phyloP scores from a whole-genome alignment of 352 stramenopile genomes.

The Pseudoperonospora humuli region DNA sequence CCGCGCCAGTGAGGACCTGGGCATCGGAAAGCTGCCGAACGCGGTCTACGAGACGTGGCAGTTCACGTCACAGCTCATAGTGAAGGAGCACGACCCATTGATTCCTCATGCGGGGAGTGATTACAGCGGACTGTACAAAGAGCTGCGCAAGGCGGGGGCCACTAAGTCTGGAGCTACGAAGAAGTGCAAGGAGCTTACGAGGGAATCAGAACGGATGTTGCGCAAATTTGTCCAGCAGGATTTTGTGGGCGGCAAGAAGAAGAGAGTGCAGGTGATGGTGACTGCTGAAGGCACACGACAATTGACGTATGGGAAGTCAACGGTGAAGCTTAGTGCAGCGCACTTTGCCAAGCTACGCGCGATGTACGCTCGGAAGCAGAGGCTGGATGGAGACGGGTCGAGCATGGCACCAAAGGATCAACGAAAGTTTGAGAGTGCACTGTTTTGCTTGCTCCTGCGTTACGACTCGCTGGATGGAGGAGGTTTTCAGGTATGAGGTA shows the following conservation, averaged over 20 bases:
- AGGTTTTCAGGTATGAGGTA: constrained; percentile 73
- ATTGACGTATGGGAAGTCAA: constrained; percentile 57
- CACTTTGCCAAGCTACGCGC: constrained; percentile 85
- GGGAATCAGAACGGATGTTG: constrained; percentile 43
- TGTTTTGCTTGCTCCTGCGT: constrained; percentile 86
- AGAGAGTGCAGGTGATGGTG: constrained; percentile 33
- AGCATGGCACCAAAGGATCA: constrained; percentile 18
- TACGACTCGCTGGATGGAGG: constrained; percentile 92
- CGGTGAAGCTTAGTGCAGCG: constrained; percentile 67
- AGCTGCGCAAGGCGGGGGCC: constrained; percentile 66
- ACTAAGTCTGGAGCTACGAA: constrained; percentile 50
- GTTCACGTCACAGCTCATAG: constrained; percentile 65
- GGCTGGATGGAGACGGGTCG: constrained; percentile 9
- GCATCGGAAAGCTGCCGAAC: constrained; percentile 70
- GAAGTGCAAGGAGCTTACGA: constrained; percentile 54
- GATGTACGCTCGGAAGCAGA: constrained; percentile 62
- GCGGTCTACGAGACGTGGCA: constrained; percentile 84
- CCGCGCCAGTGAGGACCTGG: constrained; percentile 58
- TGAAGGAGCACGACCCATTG: constrained; percentile 61
- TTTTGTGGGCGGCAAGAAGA: constrained; percentile 33
- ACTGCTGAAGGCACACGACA: constrained; percentile 33
- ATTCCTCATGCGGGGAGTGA: constrained; percentile 65
- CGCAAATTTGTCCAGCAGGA: constrained; percentile 45
- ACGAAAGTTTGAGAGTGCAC: constrained; percentile 51
- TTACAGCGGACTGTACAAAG: constrained; percentile 61